Evolutionary conservation across 257 asterid genomes (phyloP), one percentile per base, ranked within the genome.

Genomic region (Solanum infundibuliforme): DNA sequence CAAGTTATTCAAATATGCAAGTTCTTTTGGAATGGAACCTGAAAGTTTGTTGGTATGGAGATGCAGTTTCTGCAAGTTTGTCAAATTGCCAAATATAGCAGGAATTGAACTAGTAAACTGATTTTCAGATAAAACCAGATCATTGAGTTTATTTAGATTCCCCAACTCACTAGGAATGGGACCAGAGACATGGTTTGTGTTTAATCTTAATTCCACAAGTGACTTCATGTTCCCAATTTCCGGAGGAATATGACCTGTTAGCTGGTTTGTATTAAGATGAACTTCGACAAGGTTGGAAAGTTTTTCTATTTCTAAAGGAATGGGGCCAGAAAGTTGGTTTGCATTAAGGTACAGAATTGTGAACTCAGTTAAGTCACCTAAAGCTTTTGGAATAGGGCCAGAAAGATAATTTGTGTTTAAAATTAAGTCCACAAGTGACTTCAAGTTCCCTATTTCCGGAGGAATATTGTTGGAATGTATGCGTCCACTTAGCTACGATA

Each of bases 81-180:
- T 35, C 87, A 88, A 55, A 43, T 88, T 82, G 2, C 88, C 81
- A 3, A 90, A 7, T 5, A 46, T 41, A 69, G 79, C 4, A 35
- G 91, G 90, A 74, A 90, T 34, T 8, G 84, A 6, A 10, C 92
- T 90, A n/a, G 16, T 31, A 13, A 89, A 66, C 31, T 62, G 41
- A 86, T 90, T 91, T 41, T 5, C 31, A 8, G 32, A 31, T 32
- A 91, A 35, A 3, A 5, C 34, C 35, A 91, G 36, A 7, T 5
- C 13, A 8, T 0, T 36, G 18, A 89, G 89, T 2, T 20, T 18
- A 48, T 41, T 76, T 32, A 91, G 31, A 35, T 86, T 86, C 16
- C 90, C 88, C 32, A 89, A 34, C 69, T 83, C 93, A 9, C 20
- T 3, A 1, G 91, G 90, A 72, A 91, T 90, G 18, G 12, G 48